Conservation (phyloP, 139 green algal genomes). For the Ettlia oleoabundans region DNA sequence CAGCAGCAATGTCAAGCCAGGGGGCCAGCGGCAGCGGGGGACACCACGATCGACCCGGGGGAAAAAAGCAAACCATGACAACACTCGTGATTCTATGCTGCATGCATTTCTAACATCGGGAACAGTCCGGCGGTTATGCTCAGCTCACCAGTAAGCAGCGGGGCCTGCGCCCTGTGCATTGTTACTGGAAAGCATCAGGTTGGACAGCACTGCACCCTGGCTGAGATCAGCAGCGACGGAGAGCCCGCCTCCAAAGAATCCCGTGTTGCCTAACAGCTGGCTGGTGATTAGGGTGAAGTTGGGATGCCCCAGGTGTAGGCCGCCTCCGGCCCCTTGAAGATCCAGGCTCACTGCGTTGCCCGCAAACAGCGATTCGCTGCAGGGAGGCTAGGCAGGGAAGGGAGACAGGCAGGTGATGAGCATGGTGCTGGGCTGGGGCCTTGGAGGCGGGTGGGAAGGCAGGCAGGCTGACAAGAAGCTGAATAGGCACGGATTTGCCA, state of each 20-base stretch:
- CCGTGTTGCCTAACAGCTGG: conserved; percentile 10
- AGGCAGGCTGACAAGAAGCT: neutral
- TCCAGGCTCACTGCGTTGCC: neutral
- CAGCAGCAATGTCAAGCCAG: too few relatives aligned
- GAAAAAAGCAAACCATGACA: too few relatives aligned
- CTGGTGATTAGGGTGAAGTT: conserved; percentile 15
- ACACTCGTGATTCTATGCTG: neutral
- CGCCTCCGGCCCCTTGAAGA: conserved; percentile 25
- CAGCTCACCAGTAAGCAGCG: conserved; percentile 27
- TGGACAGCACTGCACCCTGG: neutral
- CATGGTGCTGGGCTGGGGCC: neutral
- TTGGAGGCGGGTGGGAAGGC: too few relatives aligned
- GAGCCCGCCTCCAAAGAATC: conserved; percentile 31
- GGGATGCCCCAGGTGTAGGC: conserved; percentile 8
- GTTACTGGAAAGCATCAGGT: neutral
- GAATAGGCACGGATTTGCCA: too few relatives aligned
- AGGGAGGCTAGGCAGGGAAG: neutral
- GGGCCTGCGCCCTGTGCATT: conserved; percentile 1
- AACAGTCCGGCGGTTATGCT: neutral
- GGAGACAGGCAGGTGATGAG: neutral
- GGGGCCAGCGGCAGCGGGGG: neutral
- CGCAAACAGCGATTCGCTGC: neutral
- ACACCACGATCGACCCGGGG: neutral
- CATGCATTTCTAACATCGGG: too few relatives aligned
- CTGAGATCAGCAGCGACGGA: conserved; percentile 34